Evolutionary conservation across 495 filamentous ascomycete genomes (phyloP).

Genomic region (Cercophora scortea): DNA sequence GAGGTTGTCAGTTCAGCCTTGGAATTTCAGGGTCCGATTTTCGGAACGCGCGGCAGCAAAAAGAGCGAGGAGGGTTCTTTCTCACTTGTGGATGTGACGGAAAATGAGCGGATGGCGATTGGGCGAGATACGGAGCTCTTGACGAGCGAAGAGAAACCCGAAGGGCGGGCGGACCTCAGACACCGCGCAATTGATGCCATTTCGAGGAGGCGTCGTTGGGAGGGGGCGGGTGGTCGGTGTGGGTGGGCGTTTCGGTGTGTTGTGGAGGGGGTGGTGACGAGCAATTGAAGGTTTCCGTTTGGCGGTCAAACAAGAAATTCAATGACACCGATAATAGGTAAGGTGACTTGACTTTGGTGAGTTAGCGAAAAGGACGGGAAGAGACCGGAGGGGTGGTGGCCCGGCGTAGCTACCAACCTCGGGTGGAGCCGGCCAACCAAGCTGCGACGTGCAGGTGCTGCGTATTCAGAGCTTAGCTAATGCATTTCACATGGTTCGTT

Average conservation of each 20-base stretch:
- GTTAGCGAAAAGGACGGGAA: too few relatives aligned
- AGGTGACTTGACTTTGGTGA: too few relatives aligned
- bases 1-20: slow-evolving; percentile 5
- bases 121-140: slow-evolving; percentile 23
- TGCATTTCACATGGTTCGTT: too few relatives aligned
- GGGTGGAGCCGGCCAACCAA: too few relatives aligned
- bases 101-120: slow-evolving; percentile 28
- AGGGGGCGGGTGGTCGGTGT: neutral
- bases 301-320: neutral
- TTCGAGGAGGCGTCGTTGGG: slow-evolving; percentile 3
- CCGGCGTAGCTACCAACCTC: too few relatives aligned
- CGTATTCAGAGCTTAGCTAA: too few relatives aligned
- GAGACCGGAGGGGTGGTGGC: too few relatives aligned
- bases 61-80: neutral
- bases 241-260: slow-evolving; percentile 1
- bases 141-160: slow-evolving; percentile 27
- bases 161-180: slow-evolving; percentile 35
- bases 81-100: slow-evolving; percentile 36
- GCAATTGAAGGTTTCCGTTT: neutral
- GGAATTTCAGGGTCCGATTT: neutral
- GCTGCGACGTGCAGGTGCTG: too few relatives aligned
- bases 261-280: neutral
- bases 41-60: neutral
- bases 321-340: slow-evolving; percentile 11
- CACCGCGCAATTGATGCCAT: slow-evolving; percentile 46